Evolutionary conservation across 1,284 basidiomycete species (phyloP).

Genomic region (Leccinum subspadiceum): DNA sequence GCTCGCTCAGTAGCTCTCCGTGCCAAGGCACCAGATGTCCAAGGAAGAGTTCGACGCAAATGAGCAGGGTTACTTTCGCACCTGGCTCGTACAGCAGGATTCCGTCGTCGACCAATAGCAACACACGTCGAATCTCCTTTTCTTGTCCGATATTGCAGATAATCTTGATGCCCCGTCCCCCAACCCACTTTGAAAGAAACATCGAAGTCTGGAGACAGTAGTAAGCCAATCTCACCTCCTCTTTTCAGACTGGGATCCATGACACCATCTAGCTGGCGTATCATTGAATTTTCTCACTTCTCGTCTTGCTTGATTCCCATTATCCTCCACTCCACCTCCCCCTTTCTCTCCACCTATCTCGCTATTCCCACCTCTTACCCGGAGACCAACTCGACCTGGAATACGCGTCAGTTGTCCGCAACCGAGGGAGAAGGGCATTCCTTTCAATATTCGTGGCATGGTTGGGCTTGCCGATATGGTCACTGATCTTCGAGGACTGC

Average conservation of each 20-base stretch:
- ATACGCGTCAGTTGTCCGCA: too few species aligned
- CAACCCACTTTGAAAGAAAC: too few species aligned
- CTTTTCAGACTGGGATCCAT: slow-evolving; percentile 5
- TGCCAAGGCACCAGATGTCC: slow-evolving; percentile 70
- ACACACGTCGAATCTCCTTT: background rate
- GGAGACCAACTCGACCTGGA: background rate
- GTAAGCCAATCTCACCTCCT: too few species aligned
- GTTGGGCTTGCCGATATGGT: too few species aligned
- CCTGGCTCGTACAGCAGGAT: slow-evolving; percentile 71
- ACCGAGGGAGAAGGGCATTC: too few species aligned
- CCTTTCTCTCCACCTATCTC: slow-evolving; percentile 46
- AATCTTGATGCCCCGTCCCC: too few species aligned
- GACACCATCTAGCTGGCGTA: slow-evolving; percentile 62
- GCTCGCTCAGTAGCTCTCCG: slow-evolving; percentile 38
- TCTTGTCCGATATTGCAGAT: background rate
- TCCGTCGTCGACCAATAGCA: slow-evolving; percentile 45
- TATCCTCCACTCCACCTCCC: slow-evolving; percentile 65
- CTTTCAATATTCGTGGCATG: too few species aligned
- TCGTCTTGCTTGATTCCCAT: slow-evolving; percentile 83
- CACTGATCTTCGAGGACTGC: too few species aligned
- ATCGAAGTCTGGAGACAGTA: too few species aligned
- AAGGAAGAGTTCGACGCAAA: slow-evolving; percentile 87
- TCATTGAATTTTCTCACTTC: slow-evolving; percentile 36
- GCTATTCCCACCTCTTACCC: slow-evolving; percentile 10
- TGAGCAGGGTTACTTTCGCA: slow-evolving; percentile 75